These are phyloP conservation scores for Lojkania enalia DNA, from an alignment of 2,329 filamentous ascomycete genomes.

Conservation along the genomic window DNA sequence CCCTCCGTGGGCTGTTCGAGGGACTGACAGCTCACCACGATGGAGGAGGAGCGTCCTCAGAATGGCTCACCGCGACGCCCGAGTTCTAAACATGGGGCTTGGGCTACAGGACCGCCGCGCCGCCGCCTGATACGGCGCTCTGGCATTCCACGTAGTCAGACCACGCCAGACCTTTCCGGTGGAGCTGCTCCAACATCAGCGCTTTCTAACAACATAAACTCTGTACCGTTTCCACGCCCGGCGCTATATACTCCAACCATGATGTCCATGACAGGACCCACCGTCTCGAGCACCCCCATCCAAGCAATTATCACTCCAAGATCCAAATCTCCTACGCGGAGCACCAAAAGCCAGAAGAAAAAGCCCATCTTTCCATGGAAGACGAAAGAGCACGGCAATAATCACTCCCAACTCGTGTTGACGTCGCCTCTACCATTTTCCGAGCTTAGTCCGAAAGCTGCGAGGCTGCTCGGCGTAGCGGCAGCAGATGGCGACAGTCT, in stretches of 20 bases:
- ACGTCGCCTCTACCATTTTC: not conserved
- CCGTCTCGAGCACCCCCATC: too few relatives aligned
- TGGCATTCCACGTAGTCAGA: slow-evolving; percentile 19
- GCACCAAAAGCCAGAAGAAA: not conserved
- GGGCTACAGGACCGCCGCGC: slow-evolving; percentile 21
- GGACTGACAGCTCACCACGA: slow-evolving; percentile 6
- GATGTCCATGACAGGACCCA: too few relatives aligned
- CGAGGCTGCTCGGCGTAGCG: not conserved
- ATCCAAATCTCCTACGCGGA: not conserved
- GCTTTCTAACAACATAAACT: too few relatives aligned
- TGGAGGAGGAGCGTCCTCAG: slow-evolving; percentile 2
- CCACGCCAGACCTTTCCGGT: slow-evolving; percentile 16
- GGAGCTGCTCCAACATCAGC: slow-evolving; percentile 4
- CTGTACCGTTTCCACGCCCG: too few relatives aligned
- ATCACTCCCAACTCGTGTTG: not conserved
- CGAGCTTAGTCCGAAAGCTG: not conserved
- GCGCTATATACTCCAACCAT: too few relatives aligned
- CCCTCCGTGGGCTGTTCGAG: too few relatives aligned
- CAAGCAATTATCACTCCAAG: too few relatives aligned
- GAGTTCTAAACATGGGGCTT: slow-evolving; percentile 6
- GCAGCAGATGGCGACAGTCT: too few relatives aligned
- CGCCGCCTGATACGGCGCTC: slow-evolving; percentile 22
- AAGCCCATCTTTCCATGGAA: not conserved
- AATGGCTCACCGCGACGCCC: slow-evolving; percentile 7
- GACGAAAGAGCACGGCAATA: not conserved